Conservation (phyloP, 1,284 basidiomycete species). For the Lentinus polychrous region DNA sequence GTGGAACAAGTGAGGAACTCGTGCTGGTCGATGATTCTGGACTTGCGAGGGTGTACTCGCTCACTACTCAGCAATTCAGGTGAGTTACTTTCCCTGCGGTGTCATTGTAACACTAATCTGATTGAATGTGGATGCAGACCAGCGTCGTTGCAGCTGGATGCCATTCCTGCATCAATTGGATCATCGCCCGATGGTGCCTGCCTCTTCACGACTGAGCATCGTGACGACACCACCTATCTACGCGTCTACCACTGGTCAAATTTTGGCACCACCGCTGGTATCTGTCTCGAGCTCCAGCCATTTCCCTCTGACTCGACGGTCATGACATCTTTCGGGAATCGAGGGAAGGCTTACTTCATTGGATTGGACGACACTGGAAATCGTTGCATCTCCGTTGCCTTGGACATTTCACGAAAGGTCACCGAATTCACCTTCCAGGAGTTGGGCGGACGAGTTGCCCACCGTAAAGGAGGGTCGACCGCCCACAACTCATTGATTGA, state of each 20-base stretch:
- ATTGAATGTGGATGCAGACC: constrained; percentile 29
- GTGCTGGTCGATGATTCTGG: constrained; percentile 36
- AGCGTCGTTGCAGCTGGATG: constrained; percentile 34
- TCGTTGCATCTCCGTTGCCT: constrained; percentile 31
- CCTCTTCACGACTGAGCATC: constrained; percentile 29
- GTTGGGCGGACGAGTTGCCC: constrained; percentile 16
- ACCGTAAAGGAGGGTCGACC: constrained; percentile 18
- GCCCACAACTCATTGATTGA: constrained; percentile 47
- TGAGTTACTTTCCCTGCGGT: constrained; percentile 19
- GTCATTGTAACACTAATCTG: neutral
- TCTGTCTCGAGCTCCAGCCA: constrained; percentile 27
- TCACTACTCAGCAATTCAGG: constrained; percentile 45
- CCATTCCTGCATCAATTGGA: constrained; percentile 27
- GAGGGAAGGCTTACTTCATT: constrained; percentile 36
- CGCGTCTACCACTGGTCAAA: constrained; percentile 47
- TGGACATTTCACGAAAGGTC: constrained; percentile 46
- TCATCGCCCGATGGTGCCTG: constrained; percentile 50
- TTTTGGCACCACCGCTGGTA: constrained; percentile 44
- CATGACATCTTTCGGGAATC: constrained; percentile 39
- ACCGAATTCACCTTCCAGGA: constrained; percentile 51
- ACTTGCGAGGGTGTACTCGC: constrained; percentile 40
- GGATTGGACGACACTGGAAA: constrained; percentile 25
- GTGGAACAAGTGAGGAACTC: constrained; percentile 39
- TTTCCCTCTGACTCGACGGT: constrained; percentile 21
- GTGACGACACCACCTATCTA: constrained; percentile 18